A percentile compares a stretch with the other conserved stretches of the same genome.
Conservation (phyloP, 1,284 basidiomycete genomes). For the Ceratobasidium sp. region DNA sequence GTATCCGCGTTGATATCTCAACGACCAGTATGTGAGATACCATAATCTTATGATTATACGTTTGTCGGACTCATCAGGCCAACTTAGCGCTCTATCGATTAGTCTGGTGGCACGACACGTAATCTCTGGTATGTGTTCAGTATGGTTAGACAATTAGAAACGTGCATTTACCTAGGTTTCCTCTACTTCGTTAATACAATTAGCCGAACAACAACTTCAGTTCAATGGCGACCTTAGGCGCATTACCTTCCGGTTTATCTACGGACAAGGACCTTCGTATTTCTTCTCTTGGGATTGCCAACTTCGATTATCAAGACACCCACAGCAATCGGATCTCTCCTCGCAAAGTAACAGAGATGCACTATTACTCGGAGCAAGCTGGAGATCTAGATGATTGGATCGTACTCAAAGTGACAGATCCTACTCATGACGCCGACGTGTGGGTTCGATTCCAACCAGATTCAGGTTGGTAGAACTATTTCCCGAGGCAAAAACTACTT, state of each 20-base stretch:
- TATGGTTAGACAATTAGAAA: neutral
- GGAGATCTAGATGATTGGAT: constrained; percentile 28
- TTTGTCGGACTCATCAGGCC: too few species aligned
- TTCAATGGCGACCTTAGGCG: neutral
- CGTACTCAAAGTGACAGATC: constrained; percentile 23
- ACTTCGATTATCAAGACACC: constrained; percentile 8
- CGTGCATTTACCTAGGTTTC: neutral
- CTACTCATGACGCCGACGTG: neutral
- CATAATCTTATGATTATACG: neutral
- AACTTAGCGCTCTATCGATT: neutral
- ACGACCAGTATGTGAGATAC: too few species aligned
- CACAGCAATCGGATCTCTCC: neutral
- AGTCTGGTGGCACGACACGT: neutral
- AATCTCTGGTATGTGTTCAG: neutral
- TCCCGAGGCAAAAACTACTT: neutral
- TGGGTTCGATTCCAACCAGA: constrained; percentile 21
- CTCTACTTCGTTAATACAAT: neutral
- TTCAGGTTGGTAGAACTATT: constrained; percentile 5
- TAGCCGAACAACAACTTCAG: neutral
- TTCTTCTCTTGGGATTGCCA: neutral
- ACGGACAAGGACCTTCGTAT: neutral
- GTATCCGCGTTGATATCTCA: too few species aligned
- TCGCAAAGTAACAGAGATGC: constrained; percentile 23
- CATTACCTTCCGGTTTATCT: neutral
- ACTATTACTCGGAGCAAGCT: constrained; percentile 24